These are phyloP conservation scores for Kuraishia borneana DNA, from an alignment of 805 yeast genomes.

Conservation along the genomic window DNA sequence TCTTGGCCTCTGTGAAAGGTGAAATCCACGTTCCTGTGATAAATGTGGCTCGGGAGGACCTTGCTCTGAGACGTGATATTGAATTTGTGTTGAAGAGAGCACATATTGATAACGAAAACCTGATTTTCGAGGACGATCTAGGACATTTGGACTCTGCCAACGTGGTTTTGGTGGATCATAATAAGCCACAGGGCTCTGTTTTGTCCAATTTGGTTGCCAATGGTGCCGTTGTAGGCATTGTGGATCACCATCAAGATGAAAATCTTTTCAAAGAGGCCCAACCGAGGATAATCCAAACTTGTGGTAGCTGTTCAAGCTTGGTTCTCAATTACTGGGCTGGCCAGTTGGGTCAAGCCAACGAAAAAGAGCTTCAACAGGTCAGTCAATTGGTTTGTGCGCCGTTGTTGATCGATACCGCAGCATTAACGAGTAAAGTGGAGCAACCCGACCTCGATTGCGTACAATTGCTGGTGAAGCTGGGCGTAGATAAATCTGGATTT, in stretches of 20 bases:
- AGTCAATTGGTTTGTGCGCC: constrained; percentile 52
- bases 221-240: constrained; percentile 38
- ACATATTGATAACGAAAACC: constrained; percentile 31
- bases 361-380: constrained; percentile 20
- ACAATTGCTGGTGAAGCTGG: constrained; percentile 21
- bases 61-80: constrained; percentile 64
- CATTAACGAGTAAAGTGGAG: constrained; percentile 55
- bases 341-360: constrained; percentile 7
- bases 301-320: constrained; percentile 76
- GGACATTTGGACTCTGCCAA: constrained; percentile 13
- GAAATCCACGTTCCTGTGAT: constrained; percentile 47
- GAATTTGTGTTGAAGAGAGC: constrained; percentile 35
- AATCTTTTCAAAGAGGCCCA: constrained; percentile 29
- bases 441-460: constrained; percentile 39
- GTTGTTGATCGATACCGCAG: constrained; percentile 64
- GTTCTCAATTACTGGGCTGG: constrained; percentile 54
- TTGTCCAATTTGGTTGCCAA: constrained; percentile 18
- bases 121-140: constrained; percentile 65
- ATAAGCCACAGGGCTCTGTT: constrained; percentile 44
- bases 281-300: constrained; percentile 50
- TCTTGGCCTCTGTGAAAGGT: constrained; percentile 20
- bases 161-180: constrained; percentile 76
- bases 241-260: constrained; percentile 87
- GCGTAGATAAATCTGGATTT: constrained; percentile 8
- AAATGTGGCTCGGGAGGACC: constrained; percentile 58